Base-by-base conservation (phyloP, 768 basidiomycete species). In the Pleurotus tuber-regium region DNA sequence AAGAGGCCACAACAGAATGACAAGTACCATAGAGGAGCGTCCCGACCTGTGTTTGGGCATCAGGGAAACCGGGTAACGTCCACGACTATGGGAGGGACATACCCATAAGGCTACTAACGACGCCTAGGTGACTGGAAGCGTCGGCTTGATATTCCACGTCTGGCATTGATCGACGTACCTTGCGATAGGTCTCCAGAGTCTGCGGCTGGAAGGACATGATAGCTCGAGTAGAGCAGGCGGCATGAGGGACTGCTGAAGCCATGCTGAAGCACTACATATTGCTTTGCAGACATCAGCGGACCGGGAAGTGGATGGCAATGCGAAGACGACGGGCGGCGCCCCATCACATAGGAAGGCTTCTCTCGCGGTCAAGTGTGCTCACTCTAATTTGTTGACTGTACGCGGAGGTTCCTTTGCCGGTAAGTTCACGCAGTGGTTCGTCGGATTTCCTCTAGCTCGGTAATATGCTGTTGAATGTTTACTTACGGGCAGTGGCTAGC, bases 241-340 rank as follows among this genome's bases (percentile, higher is more conserved):
- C 43, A 43, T 43, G 26, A 25, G 19, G 43, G 26, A 25, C 8
- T 14, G 24, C 23, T 14, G 28, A 28, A 21, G 7, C 43, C 25
- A 44, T 23, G 19, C 43, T 25, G 43, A 28, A n/a, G 43, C 43
- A 44, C 12, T 44, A 44, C 43, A 44, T 44, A 44, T 44, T 44
- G 43, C 24, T 14, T 44, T 44, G n/a, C 43, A 24, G 24, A 14
- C 6, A 44, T 44, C 43, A 44, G 43, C 43, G 43, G 43, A 44
- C 5, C 43, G 43, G 43, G 43, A 44, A 23, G 43, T 44, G 43
- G 43, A 44, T 44, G 14, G n/a, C 21, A 38, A n/a, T 4, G 35
- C 35, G 35, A 38, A 38, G 35, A 16, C 35, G 35, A 38, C 21
- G 21, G 35, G 35, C 35, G 35, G n/a, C n/a, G 21, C n/a, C n/a